Evolutionary conservation across 176 grass and related monocot species (phyloP), one percentile per base, ranked within the genome.

Genomic region (Dendrocalamus sinicus): DNA sequence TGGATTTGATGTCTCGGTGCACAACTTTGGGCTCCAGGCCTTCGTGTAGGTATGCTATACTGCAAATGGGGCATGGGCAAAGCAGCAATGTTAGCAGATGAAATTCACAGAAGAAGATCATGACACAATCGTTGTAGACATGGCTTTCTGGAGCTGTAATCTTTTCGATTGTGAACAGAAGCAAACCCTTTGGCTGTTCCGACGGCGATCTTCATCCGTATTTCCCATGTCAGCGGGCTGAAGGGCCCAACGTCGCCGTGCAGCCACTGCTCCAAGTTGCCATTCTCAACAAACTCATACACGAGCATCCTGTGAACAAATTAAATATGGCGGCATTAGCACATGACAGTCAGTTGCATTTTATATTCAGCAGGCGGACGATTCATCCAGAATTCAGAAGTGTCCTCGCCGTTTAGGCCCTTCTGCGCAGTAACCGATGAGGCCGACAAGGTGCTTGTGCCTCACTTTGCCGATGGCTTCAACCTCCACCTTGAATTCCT

Each of bases 401-500:
- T 17, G 66, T 39, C 10, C 81, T 84, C 50, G 96, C 97, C 97
- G 93, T 94, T 96, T 99, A 43, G 84, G 64, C 43, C 92, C 97
- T 87, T 99, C 86, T 3, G 97, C 97, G 75, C 97, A 94, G 52
- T 94, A 99, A 2, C 97, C 94, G 61, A 99, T 73, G n/a, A 99
- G 90, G 11, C 94, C 94, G 15, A 91, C 94, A 28, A 99, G 94
- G 74, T 96, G 90, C 78, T 96, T 99, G 73, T 99, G 97, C 84
- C 97, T 89, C 67, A 99, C 97, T 87, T 90, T 96, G 70, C 97
- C 97, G 9, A 99, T 99, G 24, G 88, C 92, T 81, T 99, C 97
- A 13, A 99, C 94, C 85, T 99, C 97, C 84, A 99, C 97, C 79
- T 96, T 94, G 89, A 99, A 99, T 51, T 99, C 97, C 86, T 92